Evolutionary conservation across 352 stramenopile species (phyloP).

Genomic region (Bremia lactucae): DNA sequence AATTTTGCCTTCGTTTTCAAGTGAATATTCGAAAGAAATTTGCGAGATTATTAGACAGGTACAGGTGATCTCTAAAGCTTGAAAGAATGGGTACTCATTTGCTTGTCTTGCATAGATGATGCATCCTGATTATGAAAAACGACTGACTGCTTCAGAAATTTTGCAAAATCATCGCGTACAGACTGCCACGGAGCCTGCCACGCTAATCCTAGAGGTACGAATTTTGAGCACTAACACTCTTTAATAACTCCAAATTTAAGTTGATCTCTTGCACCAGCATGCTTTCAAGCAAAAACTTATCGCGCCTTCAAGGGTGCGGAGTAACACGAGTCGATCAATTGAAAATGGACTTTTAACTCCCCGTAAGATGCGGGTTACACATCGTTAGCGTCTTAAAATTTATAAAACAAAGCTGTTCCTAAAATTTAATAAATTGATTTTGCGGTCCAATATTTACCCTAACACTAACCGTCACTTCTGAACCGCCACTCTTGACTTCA

Average conservation of each 20-base stretch:
- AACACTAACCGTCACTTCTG: slow-evolving; percentile 8
- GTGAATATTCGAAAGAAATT: slow-evolving; percentile 41
- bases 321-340: slow-evolving; percentile 19
- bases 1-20: slow-evolving; percentile 28
- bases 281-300: slow-evolving; percentile 21
- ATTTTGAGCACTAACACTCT: no score
- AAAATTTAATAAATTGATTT: slow-evolving; percentile 3
- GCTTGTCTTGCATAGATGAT: slow-evolving; percentile 40
- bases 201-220: slow-evolving; percentile 22
- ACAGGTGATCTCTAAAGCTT: background rate
- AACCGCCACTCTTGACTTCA: slow-evolving; percentile 9
- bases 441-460: slow-evolving; percentile 3
- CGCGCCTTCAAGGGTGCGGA: slow-evolving; percentile 13
- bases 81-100: background rate
- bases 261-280: slow-evolving; percentile 8
- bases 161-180: slow-evolving; percentile 19
- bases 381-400: background rate
- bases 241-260: no score
- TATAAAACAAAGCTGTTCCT: slow-evolving; percentile 1
- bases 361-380: slow-evolving; percentile 8
- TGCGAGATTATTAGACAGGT: slow-evolving; percentile 33
- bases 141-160: slow-evolving; percentile 35
- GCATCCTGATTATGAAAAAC: slow-evolving; percentile 25
- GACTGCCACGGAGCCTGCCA: slow-evolving; percentile 4
- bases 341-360: slow-evolving; percentile 19